Evolutionary conservation across 192 early-diverging fungal species (phyloP).

Genomic region (Coemansia sp.): DNA sequence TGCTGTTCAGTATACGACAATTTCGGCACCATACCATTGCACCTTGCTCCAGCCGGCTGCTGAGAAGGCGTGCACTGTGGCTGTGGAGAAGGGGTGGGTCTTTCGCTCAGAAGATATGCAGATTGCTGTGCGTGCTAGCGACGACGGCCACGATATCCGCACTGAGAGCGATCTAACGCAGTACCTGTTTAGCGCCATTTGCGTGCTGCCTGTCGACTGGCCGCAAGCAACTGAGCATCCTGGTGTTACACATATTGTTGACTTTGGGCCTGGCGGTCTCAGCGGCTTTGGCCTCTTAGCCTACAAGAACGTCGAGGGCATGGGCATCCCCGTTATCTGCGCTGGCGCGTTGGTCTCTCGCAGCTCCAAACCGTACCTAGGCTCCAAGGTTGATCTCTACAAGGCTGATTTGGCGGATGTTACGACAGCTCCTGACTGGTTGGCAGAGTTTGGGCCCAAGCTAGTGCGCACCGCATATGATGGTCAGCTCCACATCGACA

Average conservation of each 20-base stretch:
- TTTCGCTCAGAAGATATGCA: conserved; percentile 17
- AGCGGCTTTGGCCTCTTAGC: conserved; percentile 86
- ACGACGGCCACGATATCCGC: conserved; percentile 79
- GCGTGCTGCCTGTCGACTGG: conserved; percentile 62
- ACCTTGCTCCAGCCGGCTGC: background rate
- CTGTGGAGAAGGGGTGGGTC: conserved; percentile 24
- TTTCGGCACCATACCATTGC: conserved; percentile 78
- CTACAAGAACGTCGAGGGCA: conserved; percentile 84
- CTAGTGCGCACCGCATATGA: conserved; percentile 61
- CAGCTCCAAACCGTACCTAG: conserved; percentile 55
- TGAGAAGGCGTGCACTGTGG: background rate
- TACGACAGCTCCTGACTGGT: conserved; percentile 83
- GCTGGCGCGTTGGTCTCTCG: conserved; percentile 15
- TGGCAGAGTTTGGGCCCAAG: conserved; percentile 76
- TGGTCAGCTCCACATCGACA: conserved; percentile 78
- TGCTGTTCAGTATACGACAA: conserved; percentile 75
- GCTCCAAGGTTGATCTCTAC: conserved; percentile 73
- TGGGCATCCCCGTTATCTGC: conserved; percentile 62
- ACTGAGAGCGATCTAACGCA: conserved; percentile 56
- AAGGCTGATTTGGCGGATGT: conserved; percentile 64
- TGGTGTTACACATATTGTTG: conserved; percentile 80
- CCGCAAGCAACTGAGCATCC: conserved; percentile 56
- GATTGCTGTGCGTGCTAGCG: conserved; percentile 72
- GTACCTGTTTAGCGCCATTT: conserved; percentile 68
- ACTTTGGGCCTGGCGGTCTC: conserved; percentile 90